These are phyloP conservation scores for Xerocomus spinulosus DNA, from an alignment of 768 basidiomycete genomes.

Conservation along the genomic window DNA sequence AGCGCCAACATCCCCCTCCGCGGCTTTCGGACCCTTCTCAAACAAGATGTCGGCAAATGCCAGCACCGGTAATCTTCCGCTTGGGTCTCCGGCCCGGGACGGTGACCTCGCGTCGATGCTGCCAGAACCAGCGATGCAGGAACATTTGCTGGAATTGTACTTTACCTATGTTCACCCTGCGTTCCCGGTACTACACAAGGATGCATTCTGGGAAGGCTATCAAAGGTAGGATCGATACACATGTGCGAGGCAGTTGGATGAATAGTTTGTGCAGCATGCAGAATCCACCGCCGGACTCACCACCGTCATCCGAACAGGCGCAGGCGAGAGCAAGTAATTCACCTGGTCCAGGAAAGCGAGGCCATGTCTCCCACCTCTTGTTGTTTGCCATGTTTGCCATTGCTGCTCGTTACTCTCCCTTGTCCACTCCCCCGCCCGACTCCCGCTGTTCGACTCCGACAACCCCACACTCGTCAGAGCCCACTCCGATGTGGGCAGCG, in stretches of 20 bases:
- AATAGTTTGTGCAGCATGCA: constrained; percentile 17
- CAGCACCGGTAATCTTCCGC: constrained; percentile 7
- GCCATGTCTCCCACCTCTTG: constrained; percentile 58
- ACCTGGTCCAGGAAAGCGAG: constrained; percentile 37
- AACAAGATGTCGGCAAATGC: constrained; percentile 8
- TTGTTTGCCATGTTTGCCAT: constrained; percentile 82
- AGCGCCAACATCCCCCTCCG: constrained; percentile 17
- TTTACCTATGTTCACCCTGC: constrained; percentile 78
- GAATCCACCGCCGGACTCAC: constrained; percentile 27
- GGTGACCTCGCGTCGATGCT: constrained; percentile 42
- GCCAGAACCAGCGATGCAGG: constrained; percentile 57
- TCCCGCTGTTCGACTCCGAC: constrained; percentile 29
- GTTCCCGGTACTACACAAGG: constrained; percentile 74
- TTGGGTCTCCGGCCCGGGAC: constrained; percentile 25
- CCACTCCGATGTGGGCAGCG: constrained; percentile 71
- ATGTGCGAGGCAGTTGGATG: neutral
- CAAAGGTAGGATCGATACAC: constrained; percentile 30
- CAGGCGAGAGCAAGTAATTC: constrained; percentile 16
- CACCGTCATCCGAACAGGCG: constrained; percentile 25
- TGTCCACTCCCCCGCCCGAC: constrained; percentile 22
- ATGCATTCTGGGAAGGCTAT: constrained; percentile 59
- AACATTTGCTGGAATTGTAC: constrained; percentile 69
- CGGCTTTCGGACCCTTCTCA: constrained; percentile 1
- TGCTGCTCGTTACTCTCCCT: constrained; percentile 63
- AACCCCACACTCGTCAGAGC: constrained; percentile 38